Evolutionary conservation across 169 alveolate species (phyloP).

Genomic region (Eimeria brunetti): DNA sequence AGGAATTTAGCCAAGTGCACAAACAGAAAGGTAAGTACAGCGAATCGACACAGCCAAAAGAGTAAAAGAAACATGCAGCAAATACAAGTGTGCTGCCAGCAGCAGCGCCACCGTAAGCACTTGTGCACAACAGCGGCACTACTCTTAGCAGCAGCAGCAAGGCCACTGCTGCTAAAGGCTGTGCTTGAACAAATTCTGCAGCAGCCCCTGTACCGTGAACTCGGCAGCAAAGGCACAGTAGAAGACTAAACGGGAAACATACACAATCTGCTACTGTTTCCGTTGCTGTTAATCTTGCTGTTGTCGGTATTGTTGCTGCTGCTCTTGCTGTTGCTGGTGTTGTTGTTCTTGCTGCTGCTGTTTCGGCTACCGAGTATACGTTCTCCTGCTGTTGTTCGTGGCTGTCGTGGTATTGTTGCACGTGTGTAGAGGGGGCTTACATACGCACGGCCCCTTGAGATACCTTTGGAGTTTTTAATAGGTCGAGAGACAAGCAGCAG

Average conservation of each 20-base stretch:
- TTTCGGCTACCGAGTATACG: not conserved
- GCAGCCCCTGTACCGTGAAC: slow-evolving; percentile 58
- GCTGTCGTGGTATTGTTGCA: not conserved
- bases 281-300: not conserved
- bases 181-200: slow-evolving; percentile 45
- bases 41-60: not conserved
- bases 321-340: not conserved
- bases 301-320: not conserved
- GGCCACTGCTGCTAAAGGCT: slow-evolving; percentile 39
- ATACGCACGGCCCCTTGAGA: not conserved
- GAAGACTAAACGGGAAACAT: not conserved
- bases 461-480: not conserved
- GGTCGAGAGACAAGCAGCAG: not conserved
- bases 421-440: not conserved
- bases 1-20: not conserved
- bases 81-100: not conserved
- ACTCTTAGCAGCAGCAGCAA: not conserved
- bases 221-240: not conserved
- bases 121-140: not conserved
- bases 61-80: not conserved
- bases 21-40: not conserved
- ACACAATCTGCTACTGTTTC: not conserved
- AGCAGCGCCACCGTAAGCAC: not conserved
- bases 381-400: not conserved
- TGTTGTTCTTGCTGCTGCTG: not conserved